Evolutionary conservation across 2,329 filamentous ascomycete genomes (phyloP).

Genomic region (Sporothrix pseudoabietina): DNA sequence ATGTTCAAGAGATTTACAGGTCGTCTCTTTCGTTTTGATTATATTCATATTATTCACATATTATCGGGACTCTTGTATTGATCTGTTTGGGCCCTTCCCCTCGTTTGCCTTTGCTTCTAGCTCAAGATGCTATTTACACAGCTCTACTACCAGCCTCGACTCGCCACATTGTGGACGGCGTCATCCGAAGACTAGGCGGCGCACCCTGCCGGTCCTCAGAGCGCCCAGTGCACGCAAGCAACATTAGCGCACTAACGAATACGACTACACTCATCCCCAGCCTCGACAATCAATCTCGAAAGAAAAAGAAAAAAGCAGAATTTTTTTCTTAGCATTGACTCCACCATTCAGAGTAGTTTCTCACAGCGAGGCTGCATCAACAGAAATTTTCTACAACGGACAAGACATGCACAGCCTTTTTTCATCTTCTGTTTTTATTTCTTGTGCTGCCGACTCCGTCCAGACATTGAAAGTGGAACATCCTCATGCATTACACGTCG

Average conservation of each 20-base stretch:
- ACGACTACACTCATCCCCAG: neutral
- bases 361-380: neutral
- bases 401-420: neutral
- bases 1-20: neutral
- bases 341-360: neutral
- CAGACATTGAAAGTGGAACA: neutral
- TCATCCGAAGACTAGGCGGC: conserved; percentile 14
- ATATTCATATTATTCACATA: neutral
- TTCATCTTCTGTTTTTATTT: neutral
- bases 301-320: neutral
- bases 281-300: neutral
- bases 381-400: neutral
- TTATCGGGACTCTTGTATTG: neutral
- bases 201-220: conserved; percentile 16
- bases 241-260: neutral
- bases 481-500: neutral
- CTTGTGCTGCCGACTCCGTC: neutral
- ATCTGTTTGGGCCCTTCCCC: neutral
- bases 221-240: neutral
- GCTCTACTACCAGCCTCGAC: neutral
- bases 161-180: neutral
- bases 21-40: neutral
- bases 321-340: neutral
- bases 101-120: neutral
- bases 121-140: neutral